These are phyloP conservation scores for Excoecaria agallocha DNA, from an alignment of 345 rosid species.

Conservation along the genomic window DNA sequence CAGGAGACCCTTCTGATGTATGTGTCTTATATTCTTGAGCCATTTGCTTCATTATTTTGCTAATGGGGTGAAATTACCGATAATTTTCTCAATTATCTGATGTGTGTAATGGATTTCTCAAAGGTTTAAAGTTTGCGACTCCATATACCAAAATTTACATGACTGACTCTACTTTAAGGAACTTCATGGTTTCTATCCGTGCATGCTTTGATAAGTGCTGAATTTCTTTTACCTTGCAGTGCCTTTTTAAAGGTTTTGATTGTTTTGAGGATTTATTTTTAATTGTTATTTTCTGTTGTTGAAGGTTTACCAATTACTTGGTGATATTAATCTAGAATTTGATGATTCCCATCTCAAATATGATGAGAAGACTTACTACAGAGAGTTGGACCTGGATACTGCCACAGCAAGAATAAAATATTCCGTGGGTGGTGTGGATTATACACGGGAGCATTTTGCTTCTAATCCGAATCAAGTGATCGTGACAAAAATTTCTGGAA, in stretches of 20 bases:
- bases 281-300: conserved; percentile 9
- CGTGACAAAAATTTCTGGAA: conserved; percentile 60
- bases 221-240: neutral
- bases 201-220: neutral
- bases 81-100: neutral
- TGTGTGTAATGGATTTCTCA: neutral
- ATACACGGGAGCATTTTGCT: conserved; percentile 66
- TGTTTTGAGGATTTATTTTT: neutral
- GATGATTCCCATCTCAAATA: conserved; percentile 65
- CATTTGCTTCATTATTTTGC: neutral
- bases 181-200: neutral
- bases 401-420: conserved; percentile 70
- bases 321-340: conserved; percentile 77
- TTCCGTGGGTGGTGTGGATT: conserved; percentile 55
- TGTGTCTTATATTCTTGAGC: conserved; percentile 12
- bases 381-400: conserved; percentile 87
- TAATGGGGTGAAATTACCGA: neutral
- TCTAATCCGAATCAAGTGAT: conserved; percentile 71
- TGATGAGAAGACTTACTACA: conserved; percentile 56
- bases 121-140: neutral
- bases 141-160: neutral
- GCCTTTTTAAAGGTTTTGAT: neutral
- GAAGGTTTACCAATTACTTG: conserved; percentile 83
- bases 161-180: neutral
- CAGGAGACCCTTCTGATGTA: conserved; percentile 67